Base-by-base conservation (phyloP, 148 eudicot species). In the Nepenthes gracilis region DNA sequence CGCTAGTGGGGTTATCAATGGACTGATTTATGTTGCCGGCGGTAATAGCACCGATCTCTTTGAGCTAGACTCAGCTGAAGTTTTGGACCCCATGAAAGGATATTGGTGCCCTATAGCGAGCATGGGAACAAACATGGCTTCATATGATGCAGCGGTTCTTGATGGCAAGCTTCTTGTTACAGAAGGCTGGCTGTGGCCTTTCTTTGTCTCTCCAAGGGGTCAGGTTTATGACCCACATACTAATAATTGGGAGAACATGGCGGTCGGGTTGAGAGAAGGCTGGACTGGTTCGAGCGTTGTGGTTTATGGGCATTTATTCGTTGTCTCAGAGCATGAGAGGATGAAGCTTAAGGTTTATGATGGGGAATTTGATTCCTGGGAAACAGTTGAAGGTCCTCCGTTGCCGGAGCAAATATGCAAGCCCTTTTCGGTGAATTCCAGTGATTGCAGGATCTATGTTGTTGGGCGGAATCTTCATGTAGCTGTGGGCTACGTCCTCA, bases 151-250 rank as follows among this genome's bases (percentile, higher is more conserved):
- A 2, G 95, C 95, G 2, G 97, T 93, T 63, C 77, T 93, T 7
- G 61, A 86, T 52, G 95, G 99, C 36, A 89, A 89, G 74, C 85
- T 93, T 64, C 76, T 89, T 32, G 85, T 89, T 45, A 93, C 97
- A 1, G 99, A 93, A 71, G 99, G 99, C 3, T 93, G 97, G 99
- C 78, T 84, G 75, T 93, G 99, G 99, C 99, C 99, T 2, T 93
- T 93, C 72, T 88, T 76, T 74, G 87, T 82, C 9, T 86, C 85
- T 0, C 99, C 99, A 1, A 68, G 92, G 55, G 99, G 99, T 59
- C 99, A 86, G 64, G 69, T 89, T 36, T 89, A 93, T 70, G 95
- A 93, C 66, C 97, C 99, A 1, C 63, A 15, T 63, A 84, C 80
- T 4, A 78, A 84, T 74, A 60, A 54, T 32, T 93, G 99, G 99